Evolutionary conservation across 768 basidiomycete genomes (phyloP).

Genomic region (Mycena haematopus): DNA sequence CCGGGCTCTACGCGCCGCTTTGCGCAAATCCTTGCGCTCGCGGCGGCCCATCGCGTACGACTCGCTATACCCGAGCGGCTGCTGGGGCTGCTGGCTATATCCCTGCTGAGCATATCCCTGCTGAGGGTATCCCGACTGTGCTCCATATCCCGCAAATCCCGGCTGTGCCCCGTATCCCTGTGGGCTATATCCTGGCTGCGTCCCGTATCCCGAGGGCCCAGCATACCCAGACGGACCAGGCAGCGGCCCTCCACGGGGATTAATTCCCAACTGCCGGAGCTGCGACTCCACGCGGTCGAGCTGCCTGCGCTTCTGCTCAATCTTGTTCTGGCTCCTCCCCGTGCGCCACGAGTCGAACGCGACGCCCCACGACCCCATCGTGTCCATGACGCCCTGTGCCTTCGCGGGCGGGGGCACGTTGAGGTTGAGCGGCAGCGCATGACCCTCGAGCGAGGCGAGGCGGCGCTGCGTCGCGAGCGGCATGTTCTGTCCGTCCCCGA

Average conservation of each 20-base stretch:
- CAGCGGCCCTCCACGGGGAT: neutral
- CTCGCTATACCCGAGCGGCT: neutral
- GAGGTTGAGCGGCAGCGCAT: conserved; percentile 30
- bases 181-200: neutral
- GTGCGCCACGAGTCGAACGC: conserved; percentile 27
- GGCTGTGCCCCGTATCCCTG: neutral
- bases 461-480: conserved; percentile 30
- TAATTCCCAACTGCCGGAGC: conserved; percentile 4
- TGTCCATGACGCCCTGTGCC: conserved; percentile 32
- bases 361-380: conserved; percentile 29
- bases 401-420: conserved; percentile 33
- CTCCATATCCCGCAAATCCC: neutral
- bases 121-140: neutral
- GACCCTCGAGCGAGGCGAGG: conserved; percentile 31
- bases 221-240: neutral
- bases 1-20: conserved; percentile 2
- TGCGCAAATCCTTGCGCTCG: conserved; percentile 13
- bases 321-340: conserved; percentile 24
- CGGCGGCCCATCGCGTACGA: conserved; percentile 5
- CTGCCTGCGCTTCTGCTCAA: conserved; percentile 25
- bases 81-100: too few species aligned
- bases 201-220: neutral
- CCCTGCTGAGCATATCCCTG: neutral
- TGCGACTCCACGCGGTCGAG: conserved; percentile 19
- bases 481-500: conserved; percentile 15